Percentiles rank a stretch among this genome's conserved stretches.
phyloP scores from a whole-genome alignment of 2,329 filamentous ascomycete genomes.

The Sporothrix mexicana region DNA sequence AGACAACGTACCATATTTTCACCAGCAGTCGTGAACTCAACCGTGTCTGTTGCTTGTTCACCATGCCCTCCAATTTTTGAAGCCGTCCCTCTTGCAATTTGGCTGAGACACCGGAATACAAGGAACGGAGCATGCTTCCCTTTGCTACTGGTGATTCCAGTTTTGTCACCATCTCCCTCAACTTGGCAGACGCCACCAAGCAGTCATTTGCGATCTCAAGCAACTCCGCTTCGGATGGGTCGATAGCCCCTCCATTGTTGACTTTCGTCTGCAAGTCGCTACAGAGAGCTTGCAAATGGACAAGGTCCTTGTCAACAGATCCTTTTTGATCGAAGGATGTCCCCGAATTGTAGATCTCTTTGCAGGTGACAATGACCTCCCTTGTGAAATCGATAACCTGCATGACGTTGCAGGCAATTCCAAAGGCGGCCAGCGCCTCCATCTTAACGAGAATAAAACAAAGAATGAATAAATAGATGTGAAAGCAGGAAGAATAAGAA shows the following conservation, averaged over 20 bases:
- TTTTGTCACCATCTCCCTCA: not conserved
- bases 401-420: constrained; percentile 23
- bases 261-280: not conserved
- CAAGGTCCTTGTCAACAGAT: not conserved
- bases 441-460: not conserved
- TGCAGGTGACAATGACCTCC: constrained; percentile 16
- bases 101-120: constrained; percentile 8
- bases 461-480: not conserved
- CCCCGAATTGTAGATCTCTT: constrained; percentile 3
- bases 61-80: not conserved
- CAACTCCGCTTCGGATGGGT: not conserved
- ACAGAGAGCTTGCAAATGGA: not conserved
- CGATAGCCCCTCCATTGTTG: not conserved
- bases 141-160: not conserved
- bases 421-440: constrained; percentile 21
- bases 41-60: constrained; percentile 15
- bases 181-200: not conserved
- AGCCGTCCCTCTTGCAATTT: constrained; percentile 7
- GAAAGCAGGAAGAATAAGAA: not conserved
- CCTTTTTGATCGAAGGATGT: not conserved
- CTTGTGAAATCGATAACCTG: constrained; percentile 23
- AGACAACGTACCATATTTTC: constrained; percentile 8
- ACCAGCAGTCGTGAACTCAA: not conserved
- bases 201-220: constrained; percentile 11
- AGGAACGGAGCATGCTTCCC: not conserved